phyloP scores from a whole-genome alignment of 1,284 basidiomycete species.

The Naganishia liquefaciens region DNA sequence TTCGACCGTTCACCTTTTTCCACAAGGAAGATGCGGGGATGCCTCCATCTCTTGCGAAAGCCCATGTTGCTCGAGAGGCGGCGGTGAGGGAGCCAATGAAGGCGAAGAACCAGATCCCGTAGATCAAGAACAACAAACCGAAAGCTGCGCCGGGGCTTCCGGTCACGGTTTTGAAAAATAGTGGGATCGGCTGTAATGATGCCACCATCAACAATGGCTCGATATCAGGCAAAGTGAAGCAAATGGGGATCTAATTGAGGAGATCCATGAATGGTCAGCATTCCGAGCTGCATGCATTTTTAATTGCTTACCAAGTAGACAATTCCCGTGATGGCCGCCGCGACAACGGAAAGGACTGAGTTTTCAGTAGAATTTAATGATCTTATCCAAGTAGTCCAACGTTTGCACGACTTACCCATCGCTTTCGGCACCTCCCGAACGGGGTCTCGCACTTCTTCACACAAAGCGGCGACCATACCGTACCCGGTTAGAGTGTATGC shows the following conservation, averaged over 20 bases:
- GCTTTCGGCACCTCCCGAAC: constrained; percentile 51
- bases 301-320: constrained; percentile 46
- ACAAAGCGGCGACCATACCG: constrained; percentile 54
- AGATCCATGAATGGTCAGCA: constrained; percentile 11
- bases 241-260: constrained; percentile 51
- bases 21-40: constrained; percentile 53
- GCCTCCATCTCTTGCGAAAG: constrained; percentile 56
- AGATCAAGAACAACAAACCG: constrained; percentile 55
- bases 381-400: not conserved
- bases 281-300: not conserved
- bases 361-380: constrained; percentile 12
- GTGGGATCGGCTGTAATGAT: constrained; percentile 55
- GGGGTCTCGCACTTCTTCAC: constrained; percentile 54
- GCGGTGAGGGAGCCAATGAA: constrained; percentile 56
- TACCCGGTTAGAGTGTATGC: constrained; percentile 52
- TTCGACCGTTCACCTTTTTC: constrained; percentile 51
- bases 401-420: constrained; percentile 42
- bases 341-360: constrained; percentile 52
- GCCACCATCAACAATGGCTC: constrained; percentile 51
- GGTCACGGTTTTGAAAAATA: constrained; percentile 55
- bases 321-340: constrained; percentile 55
- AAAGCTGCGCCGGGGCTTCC: constrained; percentile 54
- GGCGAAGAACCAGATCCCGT: constrained; percentile 57
- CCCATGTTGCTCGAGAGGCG: constrained; percentile 55
- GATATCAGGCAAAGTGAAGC: constrained; percentile 55